Base-by-base conservation (phyloP, 2,329 filamentous ascomycete genomes). In the Nemania sp. region DNA sequence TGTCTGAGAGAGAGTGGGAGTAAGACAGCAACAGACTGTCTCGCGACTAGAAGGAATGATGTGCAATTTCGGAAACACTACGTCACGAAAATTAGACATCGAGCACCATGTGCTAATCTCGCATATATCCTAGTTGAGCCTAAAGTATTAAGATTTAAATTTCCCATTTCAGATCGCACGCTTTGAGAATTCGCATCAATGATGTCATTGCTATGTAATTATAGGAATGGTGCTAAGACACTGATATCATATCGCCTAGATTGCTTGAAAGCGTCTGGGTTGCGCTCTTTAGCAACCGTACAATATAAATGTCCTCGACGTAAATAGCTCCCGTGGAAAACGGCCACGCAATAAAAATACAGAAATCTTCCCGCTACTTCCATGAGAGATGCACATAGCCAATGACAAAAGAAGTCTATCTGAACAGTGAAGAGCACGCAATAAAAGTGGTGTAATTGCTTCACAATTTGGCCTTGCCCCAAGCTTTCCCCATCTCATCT, bases 401-500 rank as follows among this genome's bases (percentile, higher is more conserved):
- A 47, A 45, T 4, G 10, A 57, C 1, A 38, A 53, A 45, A 22
- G 26, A 29, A 62, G 43, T 51, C 41, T 49, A 64, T 62, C 11
- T 18, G 32, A 54, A 58, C 5, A 51, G 11, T 27, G n/a, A 29
- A 52, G 20, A 24, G 29, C 10, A 59, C 22, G 45, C 35, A 41
- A 13, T 20, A 49, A 18, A 41, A 51, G n/a, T 29, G 2, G n/a
- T 49, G 10, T 29, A 58, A 52, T 22, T 5, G 7, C 3, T 38
- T 73, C 53, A 79, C 52, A 79, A 61, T 62, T 73, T 77, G 41
- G 74, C 74, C 69, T 73, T 77, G 2, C 72, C 69, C 74, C 72
- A 73, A 3, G 77, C 54, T 5, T 74, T 70, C 1, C 81, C 80
- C 22, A 66, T 77, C 72, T 81, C 80, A 62, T 82, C 78, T 64